Conservation (phyloP, 345 rosid genomes). For the Ceriops decandra region DNA sequence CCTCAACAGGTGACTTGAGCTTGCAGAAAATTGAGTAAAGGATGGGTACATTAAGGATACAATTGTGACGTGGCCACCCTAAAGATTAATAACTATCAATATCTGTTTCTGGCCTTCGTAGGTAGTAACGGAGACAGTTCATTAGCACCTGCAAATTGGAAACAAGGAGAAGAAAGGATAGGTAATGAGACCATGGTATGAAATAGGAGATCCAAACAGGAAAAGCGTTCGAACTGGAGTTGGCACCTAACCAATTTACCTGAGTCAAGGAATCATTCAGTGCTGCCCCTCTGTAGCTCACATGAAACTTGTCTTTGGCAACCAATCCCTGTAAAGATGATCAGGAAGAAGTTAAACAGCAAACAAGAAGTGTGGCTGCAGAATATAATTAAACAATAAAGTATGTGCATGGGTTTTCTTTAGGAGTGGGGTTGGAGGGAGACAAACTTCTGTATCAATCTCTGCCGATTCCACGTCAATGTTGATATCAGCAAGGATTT, state of each 20-base stretch:
- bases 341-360: slow-evolving; percentile 8
- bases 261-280: slow-evolving; percentile 64
- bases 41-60: slow-evolving; percentile 20
- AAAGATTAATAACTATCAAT: slow-evolving; percentile 60
- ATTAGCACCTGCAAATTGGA: slow-evolving; percentile 53
- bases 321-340: slow-evolving; percentile 59
- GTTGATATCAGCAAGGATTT: slow-evolving; percentile 73
- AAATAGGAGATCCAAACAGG: neutral
- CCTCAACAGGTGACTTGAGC: slow-evolving; percentile 9
- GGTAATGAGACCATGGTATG: neutral
- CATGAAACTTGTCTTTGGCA: slow-evolving; percentile 91
- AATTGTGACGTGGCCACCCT: slow-evolving; percentile 3
- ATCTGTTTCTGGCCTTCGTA: slow-evolving; percentile 91
- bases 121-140: slow-evolving; percentile 83
- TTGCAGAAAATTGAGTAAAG: slow-evolving; percentile 8
- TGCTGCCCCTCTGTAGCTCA: slow-evolving; percentile 90
- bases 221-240: neutral
- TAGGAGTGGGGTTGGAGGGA: slow-evolving; percentile 4
- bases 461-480: slow-evolving; percentile 88
- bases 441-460: slow-evolving; percentile 81
- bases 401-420: neutral
- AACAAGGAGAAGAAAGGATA: neutral
- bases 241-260: slow-evolving; percentile 36
- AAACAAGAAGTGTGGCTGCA: neutral
- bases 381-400: neutral